Evolutionary conservation across 805 yeast genomes (phyloP).

Genomic region (Cyberlindnera meyerae): DNA sequence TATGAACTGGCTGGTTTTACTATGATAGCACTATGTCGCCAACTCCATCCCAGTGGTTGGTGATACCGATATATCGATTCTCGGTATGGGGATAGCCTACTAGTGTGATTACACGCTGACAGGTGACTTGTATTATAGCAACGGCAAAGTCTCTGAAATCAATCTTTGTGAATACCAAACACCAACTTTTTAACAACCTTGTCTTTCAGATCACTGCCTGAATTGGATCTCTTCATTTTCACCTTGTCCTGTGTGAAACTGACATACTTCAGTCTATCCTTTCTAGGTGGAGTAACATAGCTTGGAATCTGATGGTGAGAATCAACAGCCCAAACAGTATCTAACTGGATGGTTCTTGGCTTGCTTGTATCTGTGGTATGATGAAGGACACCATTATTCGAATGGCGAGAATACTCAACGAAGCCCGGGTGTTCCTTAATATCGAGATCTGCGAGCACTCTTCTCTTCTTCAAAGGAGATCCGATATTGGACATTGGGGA

Average conservation of each 20-base stretch:
- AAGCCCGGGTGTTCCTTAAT: slow-evolving; percentile 17
- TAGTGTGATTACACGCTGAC: no score
- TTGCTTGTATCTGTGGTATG: slow-evolving; percentile 3
- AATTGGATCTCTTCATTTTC: slow-evolving; percentile 21
- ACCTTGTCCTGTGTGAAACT: slow-evolving; percentile 15
- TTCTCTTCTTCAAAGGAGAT: slow-evolving; percentile 1
- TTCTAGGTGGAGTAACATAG: slow-evolving; percentile 26
- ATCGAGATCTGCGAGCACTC: slow-evolving; percentile 14
- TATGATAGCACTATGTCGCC: no score
- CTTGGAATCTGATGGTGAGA: slow-evolving; percentile 15
- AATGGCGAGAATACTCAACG: slow-evolving; percentile 10
- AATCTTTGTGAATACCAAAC: slow-evolving; percentile 23
- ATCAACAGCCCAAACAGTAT: slow-evolving; percentile 16
- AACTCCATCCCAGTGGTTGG: no score
- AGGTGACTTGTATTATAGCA: no score
- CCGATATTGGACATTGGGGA: not conserved
- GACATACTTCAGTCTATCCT: slow-evolving; percentile 17
- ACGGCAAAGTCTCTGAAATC: not conserved
- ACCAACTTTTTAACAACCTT: slow-evolving; percentile 23
- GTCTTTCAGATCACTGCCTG: slow-evolving; percentile 17
- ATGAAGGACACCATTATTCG: not conserved
- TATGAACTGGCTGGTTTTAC: no score
- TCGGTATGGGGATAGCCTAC: no score
- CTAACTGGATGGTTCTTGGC: slow-evolving; percentile 12
- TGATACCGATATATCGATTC: no score